Evolutionary conservation across 2,329 filamentous ascomycete species (phyloP).

Genomic region (Pseudopyricularia javanii): DNA sequence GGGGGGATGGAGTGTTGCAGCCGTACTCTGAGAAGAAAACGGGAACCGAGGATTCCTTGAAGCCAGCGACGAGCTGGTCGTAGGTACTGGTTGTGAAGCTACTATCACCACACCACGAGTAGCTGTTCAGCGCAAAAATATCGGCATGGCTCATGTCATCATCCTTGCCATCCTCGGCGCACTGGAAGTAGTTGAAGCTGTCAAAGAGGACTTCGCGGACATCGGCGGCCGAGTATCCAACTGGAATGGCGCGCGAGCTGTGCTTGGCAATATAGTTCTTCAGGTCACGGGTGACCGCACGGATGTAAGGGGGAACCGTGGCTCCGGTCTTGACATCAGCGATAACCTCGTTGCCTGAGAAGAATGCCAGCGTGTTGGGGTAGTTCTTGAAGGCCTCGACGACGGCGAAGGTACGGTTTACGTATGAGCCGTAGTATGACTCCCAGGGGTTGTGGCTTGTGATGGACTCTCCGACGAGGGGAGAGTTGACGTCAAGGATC

Average conservation of each 20-base stretch:
- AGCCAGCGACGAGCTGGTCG: slow-evolving; percentile 46
- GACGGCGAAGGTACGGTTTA: slow-evolving; percentile 55
- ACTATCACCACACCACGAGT: slow-evolving; percentile 50
- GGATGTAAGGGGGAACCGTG: slow-evolving; percentile 55
- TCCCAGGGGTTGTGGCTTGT: slow-evolving; percentile 42
- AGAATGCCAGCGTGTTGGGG: slow-evolving; percentile 59
- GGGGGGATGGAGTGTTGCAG: slow-evolving; percentile 61
- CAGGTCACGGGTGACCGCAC: slow-evolving; percentile 66
- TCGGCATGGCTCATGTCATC: slow-evolving; percentile 54
- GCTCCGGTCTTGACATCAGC: slow-evolving; percentile 49
- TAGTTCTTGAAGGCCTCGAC: slow-evolving; percentile 57
- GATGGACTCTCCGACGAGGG: slow-evolving; percentile 44
- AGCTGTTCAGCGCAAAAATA: slow-evolving; percentile 68
- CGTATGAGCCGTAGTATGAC: slow-evolving; percentile 44
- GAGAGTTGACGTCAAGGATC: slow-evolving; percentile 58
- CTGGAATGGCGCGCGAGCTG: slow-evolving; percentile 54
- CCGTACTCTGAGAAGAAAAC: slow-evolving; percentile 72
- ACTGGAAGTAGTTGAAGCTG: slow-evolving; percentile 66
- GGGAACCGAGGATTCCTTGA: slow-evolving; percentile 54
- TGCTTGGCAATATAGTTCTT: slow-evolving; percentile 71
- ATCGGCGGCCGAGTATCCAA: slow-evolving; percentile 72
- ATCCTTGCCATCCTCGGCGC: slow-evolving; percentile 39
- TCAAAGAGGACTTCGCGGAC: slow-evolving; percentile 63
- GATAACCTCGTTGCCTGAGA: slow-evolving; percentile 71
- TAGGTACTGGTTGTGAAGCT: slow-evolving; percentile 43